Percentiles rank a stretch among this genome's conserved stretches.
Evolutionary conservation across 1,284 basidiomycete genomes (phyloP).

Genomic region (Schizophyllum commune): DNA sequence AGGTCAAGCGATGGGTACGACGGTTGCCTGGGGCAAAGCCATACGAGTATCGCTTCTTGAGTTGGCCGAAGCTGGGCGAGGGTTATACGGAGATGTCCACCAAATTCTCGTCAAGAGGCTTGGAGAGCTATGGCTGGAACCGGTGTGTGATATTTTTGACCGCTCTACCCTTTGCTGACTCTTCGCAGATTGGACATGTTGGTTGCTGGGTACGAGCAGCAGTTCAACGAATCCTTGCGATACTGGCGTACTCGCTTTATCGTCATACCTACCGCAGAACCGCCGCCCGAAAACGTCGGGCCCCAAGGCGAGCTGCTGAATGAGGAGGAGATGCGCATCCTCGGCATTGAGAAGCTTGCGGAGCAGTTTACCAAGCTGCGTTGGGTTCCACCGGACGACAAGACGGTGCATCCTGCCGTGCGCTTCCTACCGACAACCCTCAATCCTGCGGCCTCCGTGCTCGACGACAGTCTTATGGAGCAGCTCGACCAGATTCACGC

Average conservation of each 20-base stretch:
- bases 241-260: constrained; percentile 97
- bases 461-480: constrained; percentile 70
- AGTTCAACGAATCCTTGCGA: constrained; percentile 73
- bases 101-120: constrained; percentile 71
- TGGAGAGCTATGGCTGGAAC: constrained; percentile 81
- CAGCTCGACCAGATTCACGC: constrained; percentile 77
- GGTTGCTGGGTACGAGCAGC: constrained; percentile 79
- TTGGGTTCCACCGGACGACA: constrained; percentile 65
- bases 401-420: constrained; percentile 37
- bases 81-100: constrained; percentile 80
- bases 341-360: constrained; percentile 88
- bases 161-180: neutral
- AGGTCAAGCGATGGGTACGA: constrained; percentile 83
- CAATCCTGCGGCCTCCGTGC: constrained; percentile 68
- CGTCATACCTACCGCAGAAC: constrained; percentile 78
- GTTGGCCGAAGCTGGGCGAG: constrained; percentile 87
- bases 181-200: constrained; percentile 65
- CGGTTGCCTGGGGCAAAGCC: constrained; percentile 58
- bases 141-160: constrained; percentile 33
- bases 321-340: constrained; percentile 81
- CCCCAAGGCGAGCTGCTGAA: constrained; percentile 65
- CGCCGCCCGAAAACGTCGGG: constrained; percentile 47
- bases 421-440: constrained; percentile 77
- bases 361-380: constrained; percentile 80
- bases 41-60: constrained; percentile 79